Evolutionary conservation across 345 rosid species (phyloP).

Genomic region (Linum trigynum): DNA sequence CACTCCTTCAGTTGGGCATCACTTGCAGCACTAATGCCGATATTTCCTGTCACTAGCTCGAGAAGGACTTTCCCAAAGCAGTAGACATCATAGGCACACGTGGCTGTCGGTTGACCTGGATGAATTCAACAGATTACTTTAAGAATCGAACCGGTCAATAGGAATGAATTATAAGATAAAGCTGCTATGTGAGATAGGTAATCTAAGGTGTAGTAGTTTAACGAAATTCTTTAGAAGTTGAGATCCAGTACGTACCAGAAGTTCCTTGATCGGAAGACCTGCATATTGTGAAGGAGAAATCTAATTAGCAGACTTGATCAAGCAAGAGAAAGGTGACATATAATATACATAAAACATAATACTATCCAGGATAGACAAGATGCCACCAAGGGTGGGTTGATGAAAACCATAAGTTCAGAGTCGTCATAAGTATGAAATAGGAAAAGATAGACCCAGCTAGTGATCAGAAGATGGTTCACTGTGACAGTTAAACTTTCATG

Average conservation of each 20-base stretch:
- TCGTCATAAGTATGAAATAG: too few relatives aligned
- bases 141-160: conserved; percentile 5
- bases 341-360: neutral
- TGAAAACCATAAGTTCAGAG: too few relatives aligned
- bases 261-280: conserved; percentile 72
- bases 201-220: conserved; percentile 4
- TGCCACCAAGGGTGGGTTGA: too few relatives aligned
- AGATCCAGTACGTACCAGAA: conserved; percentile 43
- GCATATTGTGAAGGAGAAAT: conserved; percentile 31
- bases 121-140: conserved; percentile 10
- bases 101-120: conserved; percentile 51
- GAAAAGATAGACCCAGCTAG: neutral
- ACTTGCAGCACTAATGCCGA: conserved; percentile 64
- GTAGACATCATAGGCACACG: conserved; percentile 75
- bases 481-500: too few relatives aligned
- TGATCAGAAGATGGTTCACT: neutral
- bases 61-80: conserved; percentile 95
- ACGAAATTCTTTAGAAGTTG: neutral
- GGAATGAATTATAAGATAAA: conserved; percentile 1
- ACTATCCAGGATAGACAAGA: too few relatives aligned
- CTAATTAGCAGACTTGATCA: conserved; percentile 15
- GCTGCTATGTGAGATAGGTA: neutral
- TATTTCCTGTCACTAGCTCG: conserved; percentile 87
- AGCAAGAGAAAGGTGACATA: conserved; percentile 8
- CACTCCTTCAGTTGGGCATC: conserved; percentile 54